A percentile compares a stretch with the other conserved stretches of the same genome.
Conservation (phyloP, 2,329 filamentous ascomycete species). For the Huntiella moniliformis region DNA sequence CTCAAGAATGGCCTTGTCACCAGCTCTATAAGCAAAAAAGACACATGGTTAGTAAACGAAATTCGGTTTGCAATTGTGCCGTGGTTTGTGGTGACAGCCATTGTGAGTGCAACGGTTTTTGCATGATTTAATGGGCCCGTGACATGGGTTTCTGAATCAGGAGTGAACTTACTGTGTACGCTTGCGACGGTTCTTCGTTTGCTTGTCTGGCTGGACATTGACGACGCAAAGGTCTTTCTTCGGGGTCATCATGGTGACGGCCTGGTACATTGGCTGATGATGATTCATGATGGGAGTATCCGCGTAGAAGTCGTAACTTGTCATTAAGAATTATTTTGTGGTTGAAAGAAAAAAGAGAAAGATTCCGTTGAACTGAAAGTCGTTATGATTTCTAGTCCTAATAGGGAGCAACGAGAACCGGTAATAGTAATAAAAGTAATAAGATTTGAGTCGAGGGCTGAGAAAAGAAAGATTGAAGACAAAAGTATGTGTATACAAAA, state of each 20-base stretch:
- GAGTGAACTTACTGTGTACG: conserved; percentile 12
- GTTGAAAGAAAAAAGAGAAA: conserved; percentile 5
- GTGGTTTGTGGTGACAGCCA: no score
- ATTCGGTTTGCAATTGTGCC: neutral
- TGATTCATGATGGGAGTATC: conserved; percentile 8
- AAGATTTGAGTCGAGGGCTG: neutral
- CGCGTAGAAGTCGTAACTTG: conserved; percentile 9
- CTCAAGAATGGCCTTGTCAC: conserved; percentile 79
- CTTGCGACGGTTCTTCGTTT: conserved; percentile 13
- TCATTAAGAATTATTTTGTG: conserved; percentile 11
- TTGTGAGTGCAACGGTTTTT: neutral
- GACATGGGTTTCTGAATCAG: no score
- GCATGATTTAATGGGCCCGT: neutral
- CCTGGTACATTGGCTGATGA: conserved; percentile 3
- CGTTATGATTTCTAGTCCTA: neutral
- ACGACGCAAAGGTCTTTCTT: conserved; percentile 13
- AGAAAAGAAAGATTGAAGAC: conserved; percentile 6
- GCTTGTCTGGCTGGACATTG: conserved; percentile 13
- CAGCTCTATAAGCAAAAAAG: conserved; percentile 36
- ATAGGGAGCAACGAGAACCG: conserved; percentile 1
- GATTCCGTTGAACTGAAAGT: conserved; percentile 2
- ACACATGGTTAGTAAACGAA: conserved; percentile 12
- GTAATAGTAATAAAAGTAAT: neutral
- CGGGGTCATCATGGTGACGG: conserved; percentile 8
- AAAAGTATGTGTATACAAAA: conserved; percentile 4